Evolutionary conservation across 495 filamentous ascomycete species (phyloP).

Genomic region (Aspergillus indologenus): DNA sequence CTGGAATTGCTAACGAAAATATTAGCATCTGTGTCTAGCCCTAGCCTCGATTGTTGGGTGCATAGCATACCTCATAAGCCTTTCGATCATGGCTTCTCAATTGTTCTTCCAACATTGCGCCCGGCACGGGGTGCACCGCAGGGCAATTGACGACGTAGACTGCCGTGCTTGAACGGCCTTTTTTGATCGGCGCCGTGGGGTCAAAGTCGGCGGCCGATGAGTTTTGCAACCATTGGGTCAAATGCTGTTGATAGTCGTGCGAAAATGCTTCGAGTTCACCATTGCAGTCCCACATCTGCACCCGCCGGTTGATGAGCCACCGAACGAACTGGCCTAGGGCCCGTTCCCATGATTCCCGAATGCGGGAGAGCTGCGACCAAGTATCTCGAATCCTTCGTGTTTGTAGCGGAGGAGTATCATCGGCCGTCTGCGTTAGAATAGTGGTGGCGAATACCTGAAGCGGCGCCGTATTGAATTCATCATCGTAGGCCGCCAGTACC

Average conservation of each 20-base stretch:
- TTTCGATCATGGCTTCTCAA: constrained; percentile 19
- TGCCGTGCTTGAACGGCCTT: constrained; percentile 7
- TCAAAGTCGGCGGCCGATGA: constrained; percentile 14
- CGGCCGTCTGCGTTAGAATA: constrained; percentile 19
- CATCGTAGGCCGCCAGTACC: constrained; percentile 24
- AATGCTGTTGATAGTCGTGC: constrained; percentile 27
- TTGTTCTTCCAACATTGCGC: constrained; percentile 22
- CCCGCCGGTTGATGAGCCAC: constrained; percentile 30
- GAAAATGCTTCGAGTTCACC: constrained; percentile 27
- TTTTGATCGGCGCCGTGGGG: constrained; percentile 1
- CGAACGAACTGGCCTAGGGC: constrained; percentile 19
- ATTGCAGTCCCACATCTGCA: constrained; percentile 31
- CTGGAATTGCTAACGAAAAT: constrained; percentile 18
- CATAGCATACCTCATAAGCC: constrained; percentile 22
- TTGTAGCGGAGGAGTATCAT: constrained; percentile 17
- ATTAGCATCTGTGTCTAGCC: not conserved
- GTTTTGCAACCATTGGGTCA: constrained; percentile 27
- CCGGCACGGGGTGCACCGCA: constrained; percentile 23
- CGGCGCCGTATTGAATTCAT: constrained; percentile 20
- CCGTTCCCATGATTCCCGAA: constrained; percentile 16
- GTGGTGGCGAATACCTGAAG: constrained; percentile 22
- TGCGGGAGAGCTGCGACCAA: constrained; percentile 17
- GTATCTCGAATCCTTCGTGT: constrained; percentile 24
- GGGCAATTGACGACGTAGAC: constrained; percentile 29
- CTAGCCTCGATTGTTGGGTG: not conserved